Evolutionary conservation across 192 early-diverging fungal species (phyloP), one percentile per base, ranked within the genome.

Genomic region (Rhizoclosmatium globosum): DNA sequence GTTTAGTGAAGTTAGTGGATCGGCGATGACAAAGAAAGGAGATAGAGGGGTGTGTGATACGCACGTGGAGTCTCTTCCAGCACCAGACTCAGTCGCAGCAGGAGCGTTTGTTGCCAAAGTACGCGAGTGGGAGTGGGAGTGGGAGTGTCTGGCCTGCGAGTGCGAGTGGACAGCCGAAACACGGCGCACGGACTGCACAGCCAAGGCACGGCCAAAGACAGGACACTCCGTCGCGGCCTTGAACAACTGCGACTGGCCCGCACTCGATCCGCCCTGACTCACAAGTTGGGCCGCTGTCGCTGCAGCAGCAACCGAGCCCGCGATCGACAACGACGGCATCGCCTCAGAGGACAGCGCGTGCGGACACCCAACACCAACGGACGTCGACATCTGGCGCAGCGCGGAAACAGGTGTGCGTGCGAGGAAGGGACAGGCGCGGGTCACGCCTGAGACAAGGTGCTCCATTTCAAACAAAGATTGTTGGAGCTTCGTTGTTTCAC

Each of bases 121-220:
- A 31, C 50, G 50, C 17, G 56, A 38, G 45, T 46, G 68, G 2
- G 38, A 43, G 68, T 45, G 38, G 45, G 39, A 15, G 68, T 48
- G 45, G 41, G 68, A n/a, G n/a, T n/a, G n/a, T n/a, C n/a, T n/a
- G n/a, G n/a, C n/a, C 44, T 39, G 2, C 15, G 38, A 11, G 38
- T 42, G 38, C 15, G 44, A 21, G 6, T 57, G 38, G 7, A 57
- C 58, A 2, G 78, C 46, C 15, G 79, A 44, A 9, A 38, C 17
- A 56, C 77, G 62, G 23, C 76, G 58, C 13, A 80, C 84, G 31
- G 79, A 79, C 83, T 92, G 93, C 23, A 91, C 82, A 60, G 87
- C 86, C 53, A 95, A 81, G 44, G 94, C 94, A 76, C 87, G 89
- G 69, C 89, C 87, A 92, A 95, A 95, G 71, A 95, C 89, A 56